Evolutionary conservation across 139 green algal species (phyloP).

Genomic region (Limnomonas spitsbergensis): DNA sequence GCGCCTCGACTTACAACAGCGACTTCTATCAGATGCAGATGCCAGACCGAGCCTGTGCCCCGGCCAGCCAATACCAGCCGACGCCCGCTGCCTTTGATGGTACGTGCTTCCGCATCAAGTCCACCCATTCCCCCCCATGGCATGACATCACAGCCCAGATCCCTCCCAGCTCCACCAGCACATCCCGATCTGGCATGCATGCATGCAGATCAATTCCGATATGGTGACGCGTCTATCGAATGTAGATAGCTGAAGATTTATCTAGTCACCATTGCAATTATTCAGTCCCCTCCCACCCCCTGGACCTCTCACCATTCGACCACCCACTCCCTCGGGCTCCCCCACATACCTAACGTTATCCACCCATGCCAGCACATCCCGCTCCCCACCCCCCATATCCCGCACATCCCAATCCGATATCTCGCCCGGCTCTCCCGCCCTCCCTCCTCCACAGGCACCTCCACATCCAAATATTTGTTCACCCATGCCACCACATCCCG

Average conservation of each 20-base stretch:
- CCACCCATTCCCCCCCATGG: background rate
- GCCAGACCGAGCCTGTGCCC: background rate
- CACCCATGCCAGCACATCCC: background rate
- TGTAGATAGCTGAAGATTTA: no score
- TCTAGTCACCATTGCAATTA: no score
- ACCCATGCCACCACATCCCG: background rate
- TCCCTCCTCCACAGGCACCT: background rate
- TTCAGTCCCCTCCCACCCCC: no score
- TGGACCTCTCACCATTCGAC: no score
- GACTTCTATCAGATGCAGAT: background rate
- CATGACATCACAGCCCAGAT: background rate
- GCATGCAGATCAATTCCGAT: background rate
- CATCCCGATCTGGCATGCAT: no score
- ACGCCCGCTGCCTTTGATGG: conserved; percentile 3
- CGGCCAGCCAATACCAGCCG: background rate
- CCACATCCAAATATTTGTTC: background rate
- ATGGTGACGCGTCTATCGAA: no score
- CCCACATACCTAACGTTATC: background rate
- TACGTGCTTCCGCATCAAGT: no score
- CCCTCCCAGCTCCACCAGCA: background rate
- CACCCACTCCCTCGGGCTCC: no score
- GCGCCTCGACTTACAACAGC: background rate
- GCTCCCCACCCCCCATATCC: background rate
- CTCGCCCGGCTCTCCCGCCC: background rate
- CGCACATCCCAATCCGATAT: background rate